Evolutionary conservation across 805 yeast species (phyloP).

Genomic region (Jamesozyma piceae): DNA sequence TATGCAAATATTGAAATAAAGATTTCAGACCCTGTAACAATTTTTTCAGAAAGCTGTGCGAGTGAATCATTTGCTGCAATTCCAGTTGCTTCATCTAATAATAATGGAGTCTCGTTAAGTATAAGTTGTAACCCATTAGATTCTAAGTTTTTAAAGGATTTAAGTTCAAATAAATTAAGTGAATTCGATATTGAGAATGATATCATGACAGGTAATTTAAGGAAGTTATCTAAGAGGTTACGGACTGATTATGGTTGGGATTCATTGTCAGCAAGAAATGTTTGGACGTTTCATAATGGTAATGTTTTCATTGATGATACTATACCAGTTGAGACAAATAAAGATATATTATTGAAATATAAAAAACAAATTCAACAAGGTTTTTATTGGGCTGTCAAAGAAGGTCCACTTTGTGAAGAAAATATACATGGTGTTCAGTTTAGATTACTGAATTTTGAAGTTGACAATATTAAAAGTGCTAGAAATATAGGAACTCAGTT

Average conservation of each 20-base stretch:
- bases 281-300: conserved; percentile 73
- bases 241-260: conserved; percentile 67
- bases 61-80: conserved; percentile 61
- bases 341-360: conserved; percentile 34
- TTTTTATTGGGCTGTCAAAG: conserved; percentile 70
- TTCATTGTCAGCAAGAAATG: conserved; percentile 66
- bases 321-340: conserved; percentile 59
- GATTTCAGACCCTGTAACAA: conserved; percentile 75
- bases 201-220: conserved; percentile 32
- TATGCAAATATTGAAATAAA: conserved; percentile 62
- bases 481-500: conserved; percentile 44
- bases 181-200: conserved; percentile 38
- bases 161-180: conserved; percentile 4
- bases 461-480: conserved; percentile 17
- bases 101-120: conserved; percentile 45
- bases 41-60: conserved; percentile 67
- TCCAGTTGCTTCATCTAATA: conserved; percentile 48
- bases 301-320: conserved; percentile 63
- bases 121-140: conserved; percentile 70
- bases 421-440: conserved; percentile 63
- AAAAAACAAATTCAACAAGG: conserved; percentile 62
- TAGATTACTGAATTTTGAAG: conserved; percentile 47
- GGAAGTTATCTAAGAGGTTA: conserved; percentile 44
- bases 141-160: conserved; percentile 36
- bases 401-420: conserved; percentile 92